Percentiles rank a stretch among this genome's conserved stretches.
Evolutionary conservation across 371 early-diverging fungal genomes (phyloP).

Genomic region (Mortierella sp.): DNA sequence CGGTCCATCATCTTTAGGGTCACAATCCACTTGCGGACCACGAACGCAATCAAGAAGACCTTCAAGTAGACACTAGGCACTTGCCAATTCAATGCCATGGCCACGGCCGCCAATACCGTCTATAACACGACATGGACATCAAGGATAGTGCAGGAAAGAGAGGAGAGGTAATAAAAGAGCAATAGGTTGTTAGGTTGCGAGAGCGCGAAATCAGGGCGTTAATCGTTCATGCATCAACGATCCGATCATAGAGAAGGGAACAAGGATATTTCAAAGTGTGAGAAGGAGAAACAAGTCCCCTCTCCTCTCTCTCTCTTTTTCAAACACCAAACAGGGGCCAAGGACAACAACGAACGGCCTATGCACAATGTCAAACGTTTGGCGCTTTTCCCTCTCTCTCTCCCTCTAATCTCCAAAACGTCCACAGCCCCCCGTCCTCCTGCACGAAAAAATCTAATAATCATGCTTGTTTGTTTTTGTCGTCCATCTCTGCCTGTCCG

Average conservation of each 20-base stretch:
- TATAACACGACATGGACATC: not conserved
- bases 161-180: too few relatives aligned
- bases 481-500: not conserved
- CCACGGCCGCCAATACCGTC: slow-evolving; percentile 26
- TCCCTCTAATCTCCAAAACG: not conserved
- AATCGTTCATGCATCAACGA: too few relatives aligned
- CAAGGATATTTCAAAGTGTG: not conserved
- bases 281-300: not conserved
- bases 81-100: slow-evolving; percentile 28
- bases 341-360: not conserved
- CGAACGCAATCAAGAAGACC: slow-evolving; percentile 37
- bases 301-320: not conserved
- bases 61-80: slow-evolving; percentile 37
- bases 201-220: not conserved
- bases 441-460: not conserved
- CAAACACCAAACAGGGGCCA: not conserved
- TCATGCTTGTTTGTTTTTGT: slow-evolving; percentile 5
- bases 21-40: slow-evolving; percentile 39
- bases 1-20: slow-evolving; percentile 37
- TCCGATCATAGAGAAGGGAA: not conserved
- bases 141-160: not conserved
- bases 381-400: not conserved
- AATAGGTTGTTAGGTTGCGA: too few relatives aligned
- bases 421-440: not conserved
- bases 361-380: slow-evolving; percentile 4